phyloP scores from a whole-genome alignment of 139 green algal species.

The Diplosphaera chodatii region DNA sequence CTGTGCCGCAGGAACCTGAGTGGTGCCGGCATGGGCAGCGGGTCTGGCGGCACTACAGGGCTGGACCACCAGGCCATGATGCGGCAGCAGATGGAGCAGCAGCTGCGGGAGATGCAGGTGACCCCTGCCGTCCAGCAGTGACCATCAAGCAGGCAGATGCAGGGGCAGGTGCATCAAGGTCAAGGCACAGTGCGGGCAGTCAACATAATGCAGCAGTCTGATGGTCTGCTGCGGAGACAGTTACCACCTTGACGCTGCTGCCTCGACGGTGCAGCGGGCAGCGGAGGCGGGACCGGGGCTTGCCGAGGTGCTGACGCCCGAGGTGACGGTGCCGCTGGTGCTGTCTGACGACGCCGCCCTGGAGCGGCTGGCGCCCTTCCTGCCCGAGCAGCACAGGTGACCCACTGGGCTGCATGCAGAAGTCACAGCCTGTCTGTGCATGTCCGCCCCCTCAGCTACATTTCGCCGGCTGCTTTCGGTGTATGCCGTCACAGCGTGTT shows the following conservation, averaged over 20 bases:
- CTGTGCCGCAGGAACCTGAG: background rate
- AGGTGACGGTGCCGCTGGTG: background rate
- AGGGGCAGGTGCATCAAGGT: background rate
- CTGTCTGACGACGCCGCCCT: background rate
- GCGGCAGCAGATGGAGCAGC: conserved; percentile 1
- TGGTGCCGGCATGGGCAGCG: no score
- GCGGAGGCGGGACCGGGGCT: background rate
- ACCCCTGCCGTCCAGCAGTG: background rate
- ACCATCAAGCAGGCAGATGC: background rate
- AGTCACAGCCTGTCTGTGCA: no score
- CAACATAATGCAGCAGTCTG: background rate
- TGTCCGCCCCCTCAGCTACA: no score
- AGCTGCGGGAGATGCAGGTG: background rate
- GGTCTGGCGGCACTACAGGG: background rate
- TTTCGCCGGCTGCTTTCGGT: no score
- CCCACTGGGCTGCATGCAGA: no score
- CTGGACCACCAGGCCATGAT: background rate
- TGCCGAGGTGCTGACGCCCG: background rate
- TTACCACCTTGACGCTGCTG: background rate
- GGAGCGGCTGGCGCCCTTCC: background rate
- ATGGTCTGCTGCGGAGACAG: background rate
- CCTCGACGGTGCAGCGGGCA: background rate
- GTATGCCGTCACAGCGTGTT: no score
- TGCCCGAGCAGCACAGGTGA: background rate
- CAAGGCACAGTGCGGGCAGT: background rate